Evolutionary conservation across 2,329 filamentous ascomycete genomes (phyloP).

Genomic region (Sphaerulina vaccinii): DNA sequence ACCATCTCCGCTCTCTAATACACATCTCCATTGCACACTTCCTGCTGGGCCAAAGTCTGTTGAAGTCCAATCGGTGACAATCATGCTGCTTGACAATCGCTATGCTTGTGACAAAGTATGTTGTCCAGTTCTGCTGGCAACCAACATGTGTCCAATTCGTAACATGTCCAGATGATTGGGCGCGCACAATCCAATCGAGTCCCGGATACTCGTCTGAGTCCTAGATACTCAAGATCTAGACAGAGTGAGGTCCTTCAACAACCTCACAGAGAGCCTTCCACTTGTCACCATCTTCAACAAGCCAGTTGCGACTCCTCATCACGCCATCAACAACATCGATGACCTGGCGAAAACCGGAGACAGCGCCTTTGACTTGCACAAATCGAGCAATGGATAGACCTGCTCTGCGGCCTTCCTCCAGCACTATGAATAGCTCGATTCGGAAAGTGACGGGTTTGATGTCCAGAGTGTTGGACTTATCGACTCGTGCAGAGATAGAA

Average conservation of each 20-base stretch:
- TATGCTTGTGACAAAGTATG: background rate
- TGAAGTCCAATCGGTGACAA: background rate
- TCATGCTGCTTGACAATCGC: background rate
- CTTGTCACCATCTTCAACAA: constrained; percentile 60
- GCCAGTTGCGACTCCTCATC: constrained; percentile 62
- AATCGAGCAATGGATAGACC: constrained; percentile 80
- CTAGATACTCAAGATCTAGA: background rate
- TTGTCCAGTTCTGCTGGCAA: background rate
- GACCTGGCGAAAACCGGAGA: constrained; percentile 81
- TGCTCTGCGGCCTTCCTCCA: constrained; percentile 76
- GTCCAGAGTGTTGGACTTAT: constrained; percentile 72
- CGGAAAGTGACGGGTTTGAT: constrained; percentile 88
- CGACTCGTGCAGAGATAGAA: constrained; percentile 75
- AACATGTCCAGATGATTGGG: background rate
- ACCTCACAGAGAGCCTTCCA: constrained; percentile 46
- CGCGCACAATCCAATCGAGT: background rate
- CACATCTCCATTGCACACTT: background rate
- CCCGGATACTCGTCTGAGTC: background rate
- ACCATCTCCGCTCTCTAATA: background rate
- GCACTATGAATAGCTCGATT: constrained; percentile 81
- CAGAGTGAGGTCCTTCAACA: constrained; percentile 28
- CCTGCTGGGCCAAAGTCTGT: background rate
- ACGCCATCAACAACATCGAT: constrained; percentile 72
- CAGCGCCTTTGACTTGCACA: constrained; percentile 87
- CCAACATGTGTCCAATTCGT: background rate